Base-by-base conservation (phyloP, 2,329 filamentous ascomycete genomes). In the Phaeosphaeriaceae sp. region DNA sequence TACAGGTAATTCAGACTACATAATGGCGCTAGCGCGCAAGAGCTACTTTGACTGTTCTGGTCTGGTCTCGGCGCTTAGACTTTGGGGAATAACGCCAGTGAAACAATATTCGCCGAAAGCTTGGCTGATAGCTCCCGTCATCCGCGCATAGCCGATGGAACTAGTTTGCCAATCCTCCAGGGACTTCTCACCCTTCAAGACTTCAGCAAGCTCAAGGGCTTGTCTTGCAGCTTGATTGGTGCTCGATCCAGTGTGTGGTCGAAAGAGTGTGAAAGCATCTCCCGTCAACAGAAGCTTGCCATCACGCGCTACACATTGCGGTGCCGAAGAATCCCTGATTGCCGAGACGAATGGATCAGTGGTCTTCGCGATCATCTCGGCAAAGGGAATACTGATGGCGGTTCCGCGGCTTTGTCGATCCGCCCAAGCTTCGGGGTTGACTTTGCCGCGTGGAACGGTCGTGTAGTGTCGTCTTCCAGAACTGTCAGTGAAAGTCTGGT, bases 331-430 rank as follows among this genome's bases (percentile, higher is more conserved):
- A 44, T 78, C 76, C 18, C 64, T 72, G 33, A 78, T 70, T 30
- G 71, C 74, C n/a, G 76, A 75, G 3, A 78, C 66, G 51, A 77
- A 77, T 0, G 74, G 74, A 17, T 66, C 56, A 15, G 56, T 41
- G 1, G 70, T 74, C 37, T 69, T 70, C 3, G 50, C 23, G 1
- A 78, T 63, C 11, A 76, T 50, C 39, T 76, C 71, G 1, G 67
- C 66, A 39, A 73, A 74, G 3, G 67, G 58, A 4, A 70, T 61
- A 28, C 76, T 39, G 18, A 58, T 35, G 4, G 63, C 39, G 4
- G 48, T 44, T n/a, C 61, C 61, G 23, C 53, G 52, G 12, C 32
- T 40, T 36, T 67, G 66, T 29, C 64, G 61, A 20, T 54, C 46
- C 13, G 60, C 51, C 36, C 36, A 39, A 9, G 20, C 36, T 16